Conservation (phyloP, 2,329 filamentous ascomycete genomes). For the Diaporthe ilicicola region DNA sequence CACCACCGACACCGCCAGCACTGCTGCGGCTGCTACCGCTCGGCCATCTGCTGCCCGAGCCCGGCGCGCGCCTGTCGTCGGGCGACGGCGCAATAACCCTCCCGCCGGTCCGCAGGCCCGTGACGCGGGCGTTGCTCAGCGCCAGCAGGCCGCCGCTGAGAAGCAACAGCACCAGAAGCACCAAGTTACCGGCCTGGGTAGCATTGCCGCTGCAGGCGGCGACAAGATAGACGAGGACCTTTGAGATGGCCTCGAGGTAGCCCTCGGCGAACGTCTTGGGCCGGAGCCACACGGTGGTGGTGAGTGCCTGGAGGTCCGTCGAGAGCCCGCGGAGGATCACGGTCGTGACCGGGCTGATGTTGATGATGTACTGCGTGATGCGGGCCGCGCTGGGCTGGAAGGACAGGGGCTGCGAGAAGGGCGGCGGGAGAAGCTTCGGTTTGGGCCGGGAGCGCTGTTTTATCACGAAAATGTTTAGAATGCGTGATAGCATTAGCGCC, state of each 20-base stretch:
- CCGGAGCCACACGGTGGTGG: slow-evolving; percentile 64
- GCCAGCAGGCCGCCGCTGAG: slow-evolving; percentile 62
- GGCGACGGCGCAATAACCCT: slow-evolving; percentile 49
- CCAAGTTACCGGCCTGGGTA: slow-evolving; percentile 58
- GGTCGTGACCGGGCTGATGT: slow-evolving; percentile 25
- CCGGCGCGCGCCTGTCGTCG: neutral
- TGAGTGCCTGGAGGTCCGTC: slow-evolving; percentile 67
- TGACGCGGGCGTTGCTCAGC: slow-evolving; percentile 60
- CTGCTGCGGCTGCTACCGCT: neutral
- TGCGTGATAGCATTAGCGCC: slow-evolving; percentile 60
- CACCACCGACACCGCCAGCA: neutral
- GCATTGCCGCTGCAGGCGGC: slow-evolving; percentile 65
- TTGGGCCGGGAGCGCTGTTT: slow-evolving; percentile 53
- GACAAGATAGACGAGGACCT: slow-evolving; percentile 65
- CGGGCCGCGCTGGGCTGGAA: slow-evolving; percentile 35
- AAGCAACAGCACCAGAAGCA: slow-evolving; percentile 60
- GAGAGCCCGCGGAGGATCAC: slow-evolving; percentile 62
- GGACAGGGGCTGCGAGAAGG: slow-evolving; percentile 5
- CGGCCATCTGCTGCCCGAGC: neutral
- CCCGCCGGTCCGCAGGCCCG: slow-evolving; percentile 60
- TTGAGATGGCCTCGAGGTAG: slow-evolving; percentile 61
- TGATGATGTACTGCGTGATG: slow-evolving; percentile 31
- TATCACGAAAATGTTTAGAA: slow-evolving; percentile 65
- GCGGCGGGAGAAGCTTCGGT: slow-evolving; percentile 8
- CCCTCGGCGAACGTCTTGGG: slow-evolving; percentile 59